phyloP scores from a whole-genome alignment of 768 basidiomycete species.

The Boletus tylopilopsis region DNA sequence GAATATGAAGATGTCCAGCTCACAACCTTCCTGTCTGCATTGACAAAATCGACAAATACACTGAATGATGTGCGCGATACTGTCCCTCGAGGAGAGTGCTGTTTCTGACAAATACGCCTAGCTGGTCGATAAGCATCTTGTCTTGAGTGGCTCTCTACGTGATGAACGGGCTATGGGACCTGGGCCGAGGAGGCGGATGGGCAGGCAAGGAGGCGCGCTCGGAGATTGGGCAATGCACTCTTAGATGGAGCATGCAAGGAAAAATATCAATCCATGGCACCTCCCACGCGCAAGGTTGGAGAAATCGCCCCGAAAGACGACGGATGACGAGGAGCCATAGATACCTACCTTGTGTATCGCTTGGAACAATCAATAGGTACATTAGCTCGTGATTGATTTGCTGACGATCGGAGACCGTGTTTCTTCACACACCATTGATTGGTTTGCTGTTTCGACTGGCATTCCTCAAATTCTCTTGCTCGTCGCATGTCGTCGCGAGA shows the following conservation, averaged over 20 bases:
- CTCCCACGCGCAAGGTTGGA: not conserved
- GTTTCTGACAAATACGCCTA: constrained; percentile 17
- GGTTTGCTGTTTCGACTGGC: no score
- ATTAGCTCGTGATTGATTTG: no score
- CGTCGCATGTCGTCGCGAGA: constrained; percentile 1
- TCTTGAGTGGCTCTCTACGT: constrained; percentile 52
- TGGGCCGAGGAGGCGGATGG: constrained; percentile 47
- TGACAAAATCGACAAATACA: constrained; percentile 86
- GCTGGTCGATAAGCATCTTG: constrained; percentile 78
- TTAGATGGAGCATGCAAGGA: constrained; percentile 6
- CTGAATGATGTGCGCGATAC: constrained; percentile 77
- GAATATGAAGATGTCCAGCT: constrained; percentile 96
- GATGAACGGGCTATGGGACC: constrained; percentile 47
- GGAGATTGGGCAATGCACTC: constrained; percentile 58
- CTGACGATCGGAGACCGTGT: no score
- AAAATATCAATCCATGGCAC: not conserved
- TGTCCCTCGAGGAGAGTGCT: not conserved
- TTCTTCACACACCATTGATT: no score
- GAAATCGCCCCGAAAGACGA: not conserved
- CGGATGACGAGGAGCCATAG: not conserved
- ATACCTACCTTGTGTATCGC: not conserved
- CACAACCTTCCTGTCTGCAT: constrained; percentile 79
- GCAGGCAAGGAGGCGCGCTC: constrained; percentile 43
- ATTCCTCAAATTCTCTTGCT: no score
- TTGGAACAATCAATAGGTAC: not conserved